Evolutionary conservation across 768 basidiomycete species (phyloP).

Genomic region (Podaxis sp.): DNA sequence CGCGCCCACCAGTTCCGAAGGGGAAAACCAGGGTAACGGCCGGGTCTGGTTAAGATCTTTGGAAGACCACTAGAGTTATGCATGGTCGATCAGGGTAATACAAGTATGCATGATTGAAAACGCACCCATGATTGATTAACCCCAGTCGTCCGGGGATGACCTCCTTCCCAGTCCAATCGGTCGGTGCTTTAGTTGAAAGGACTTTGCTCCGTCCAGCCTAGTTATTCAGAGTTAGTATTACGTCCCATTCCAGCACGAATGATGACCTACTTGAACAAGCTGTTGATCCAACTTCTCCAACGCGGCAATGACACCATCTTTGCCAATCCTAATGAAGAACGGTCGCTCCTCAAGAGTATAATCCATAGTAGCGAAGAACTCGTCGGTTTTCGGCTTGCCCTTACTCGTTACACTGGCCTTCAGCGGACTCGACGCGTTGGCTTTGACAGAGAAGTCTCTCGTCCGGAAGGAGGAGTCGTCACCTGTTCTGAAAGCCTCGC

Average conservation of each 20-base stretch:
- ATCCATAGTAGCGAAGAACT: slow-evolving; percentile 45
- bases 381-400: slow-evolving; percentile 18
- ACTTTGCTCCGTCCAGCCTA: slow-evolving; percentile 56
- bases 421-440: slow-evolving; percentile 6
- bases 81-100: not conserved
- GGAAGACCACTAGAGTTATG: slow-evolving; percentile 55
- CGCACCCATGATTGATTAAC: slow-evolving; percentile 65
- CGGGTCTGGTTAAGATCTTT: slow-evolving; percentile 68
- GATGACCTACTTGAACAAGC: slow-evolving; percentile 41
- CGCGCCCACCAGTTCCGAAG: slow-evolving; percentile 85
- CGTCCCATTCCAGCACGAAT: not conserved
- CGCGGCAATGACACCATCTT: slow-evolving; percentile 64
- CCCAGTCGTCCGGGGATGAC: slow-evolving; percentile 70
- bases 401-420: slow-evolving; percentile 2
- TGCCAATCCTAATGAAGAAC: slow-evolving; percentile 68
- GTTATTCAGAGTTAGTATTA: slow-evolving; percentile 8
- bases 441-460: slow-evolving; percentile 7
- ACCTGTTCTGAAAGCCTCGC: slow-evolving; percentile 26
- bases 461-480: slow-evolving; percentile 16
- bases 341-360: slow-evolving; percentile 53
- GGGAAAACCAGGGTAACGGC: slow-evolving; percentile 74
- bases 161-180: slow-evolving; percentile 67
- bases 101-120: not conserved
- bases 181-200: slow-evolving; percentile 65
- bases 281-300: slow-evolving; percentile 66